Percentiles rank a stretch among this genome's conserved stretches.
Evolutionary conservation across 495 filamentous ascomycete species (phyloP).

Genomic region (Neurospora tetrasperma): DNA sequence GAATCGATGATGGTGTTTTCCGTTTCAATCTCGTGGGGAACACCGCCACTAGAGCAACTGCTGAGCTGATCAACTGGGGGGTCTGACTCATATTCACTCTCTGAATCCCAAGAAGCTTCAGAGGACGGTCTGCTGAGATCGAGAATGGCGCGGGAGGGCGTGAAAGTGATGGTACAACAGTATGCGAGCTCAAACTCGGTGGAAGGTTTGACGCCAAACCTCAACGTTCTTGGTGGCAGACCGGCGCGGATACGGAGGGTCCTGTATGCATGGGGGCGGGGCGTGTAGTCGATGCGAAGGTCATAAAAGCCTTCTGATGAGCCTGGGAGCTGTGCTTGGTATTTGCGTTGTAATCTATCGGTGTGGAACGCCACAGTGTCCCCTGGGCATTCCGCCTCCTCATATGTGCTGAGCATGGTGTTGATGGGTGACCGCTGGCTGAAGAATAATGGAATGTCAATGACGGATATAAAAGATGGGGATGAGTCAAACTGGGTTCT

Average conservation of each 20-base stretch:
- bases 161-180: neutral
- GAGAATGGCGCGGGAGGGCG: neutral
- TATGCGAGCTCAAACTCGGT: neutral
- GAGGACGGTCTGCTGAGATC: no score
- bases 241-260: neutral
- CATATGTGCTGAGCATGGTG: neutral
- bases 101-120: no score
- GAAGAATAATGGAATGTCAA: neutral
- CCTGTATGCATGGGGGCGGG: neutral
- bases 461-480: neutral
- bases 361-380: neutral
- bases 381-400: neutral
- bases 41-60: neutral
- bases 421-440: neutral
- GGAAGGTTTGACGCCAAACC: neutral
- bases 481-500: neutral
- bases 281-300: neutral
- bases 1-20: neutral
- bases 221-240: neutral
- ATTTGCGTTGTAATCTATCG: neutral
- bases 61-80: neutral
- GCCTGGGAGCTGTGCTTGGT: neutral
- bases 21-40: neutral
- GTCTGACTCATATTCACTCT: neutral
- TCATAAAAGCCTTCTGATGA: neutral